Evolutionary conservation across 139 green algal genomes (phyloP).

Genomic region (Raphidocelis subcapitata): DNA sequence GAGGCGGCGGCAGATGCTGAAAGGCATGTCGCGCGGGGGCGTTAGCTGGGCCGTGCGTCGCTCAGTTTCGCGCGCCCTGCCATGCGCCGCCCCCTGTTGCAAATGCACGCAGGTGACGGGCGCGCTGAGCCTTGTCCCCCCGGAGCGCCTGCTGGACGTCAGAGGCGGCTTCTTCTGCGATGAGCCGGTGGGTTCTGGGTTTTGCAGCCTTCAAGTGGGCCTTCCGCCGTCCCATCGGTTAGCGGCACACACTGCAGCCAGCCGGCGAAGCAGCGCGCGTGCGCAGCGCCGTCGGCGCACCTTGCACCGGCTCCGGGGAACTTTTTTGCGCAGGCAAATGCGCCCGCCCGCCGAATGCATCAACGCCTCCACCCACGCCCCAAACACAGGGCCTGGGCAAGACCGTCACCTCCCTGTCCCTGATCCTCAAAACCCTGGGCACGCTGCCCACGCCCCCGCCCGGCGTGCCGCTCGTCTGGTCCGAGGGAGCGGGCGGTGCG

Average conservation of each 20-base stretch:
- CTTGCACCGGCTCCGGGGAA: too few species aligned
- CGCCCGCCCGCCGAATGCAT: too few species aligned
- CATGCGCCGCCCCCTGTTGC: not conserved
- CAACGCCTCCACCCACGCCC: not conserved
- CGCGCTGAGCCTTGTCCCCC: slow-evolving; percentile 27
- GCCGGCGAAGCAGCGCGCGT: too few species aligned
- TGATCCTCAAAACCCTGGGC: slow-evolving; percentile 74
- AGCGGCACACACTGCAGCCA: too few species aligned
- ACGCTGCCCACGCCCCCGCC: not conserved
- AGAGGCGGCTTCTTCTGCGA: slow-evolving; percentile 89
- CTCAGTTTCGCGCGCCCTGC: too few species aligned
- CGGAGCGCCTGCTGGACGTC: slow-evolving; percentile 41
- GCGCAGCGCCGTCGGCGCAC: too few species aligned
- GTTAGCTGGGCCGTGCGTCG: too few species aligned
- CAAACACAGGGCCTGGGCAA: slow-evolving; percentile 91
- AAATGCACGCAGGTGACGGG: slow-evolving; percentile 47
- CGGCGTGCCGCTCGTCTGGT: not conserved
- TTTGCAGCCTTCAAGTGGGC: slow-evolving; percentile 26
- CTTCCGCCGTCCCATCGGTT: too few species aligned
- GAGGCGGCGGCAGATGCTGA: too few species aligned
- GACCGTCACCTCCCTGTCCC: slow-evolving; percentile 78
- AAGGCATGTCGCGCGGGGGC: too few species aligned
- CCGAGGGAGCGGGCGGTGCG: not conserved
- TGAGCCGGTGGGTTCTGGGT: slow-evolving; percentile 66
- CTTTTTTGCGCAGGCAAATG: too few species aligned